Evolutionary conservation across 768 basidiomycete genomes (phyloP), one percentile per base, ranked within the genome.

Genomic region (Sutorius australiensis): DNA sequence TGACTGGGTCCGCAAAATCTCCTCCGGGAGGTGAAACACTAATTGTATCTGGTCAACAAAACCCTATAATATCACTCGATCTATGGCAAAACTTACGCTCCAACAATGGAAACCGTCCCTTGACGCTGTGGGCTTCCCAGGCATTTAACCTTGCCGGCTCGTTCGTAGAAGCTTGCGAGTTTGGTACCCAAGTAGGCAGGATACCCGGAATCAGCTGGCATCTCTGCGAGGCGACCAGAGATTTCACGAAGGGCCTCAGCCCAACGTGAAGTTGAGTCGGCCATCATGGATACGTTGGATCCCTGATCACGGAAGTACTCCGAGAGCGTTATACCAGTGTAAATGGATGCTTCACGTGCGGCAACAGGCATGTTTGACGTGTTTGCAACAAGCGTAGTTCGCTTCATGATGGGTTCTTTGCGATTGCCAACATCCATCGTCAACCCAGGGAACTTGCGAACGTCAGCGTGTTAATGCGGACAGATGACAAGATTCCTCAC

Each of bases 341-440:
- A 99, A 68, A 99, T 98, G 17, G 95, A 98, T 5, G 97, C 97
- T 73, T 99, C 97, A 60, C 97, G 92, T 40, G 97, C 97, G 40
- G 97, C 97, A 62, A 99, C 97, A 61, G 97, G 97, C 97, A 99
- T 99, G 77, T 98, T 98, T 45, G 97, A 99, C 3, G 97, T 99
- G 71, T 99, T 99, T 60, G 97, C 97, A 55, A 99, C 95, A 21
- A 99, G 84, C 13, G 95, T 92, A 0, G 97, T 99, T 54, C 97
- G 95, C 75, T 99, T 99, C 97, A 99, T 99, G 79, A 99, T 98
- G 32, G 97, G 97, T 71, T 99, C 97, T 80, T 95, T 86, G 46
- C 93, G 92, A 59, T 89, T 85, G 21, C 81, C 87, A 50, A 95
- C 76, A 46, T 97, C 93, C 87, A 98, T 90, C 2, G 89, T 92